These are phyloP conservation scores for Linum usitatissimum DNA, from an alignment of 345 rosid species.

Conservation along the genomic window DNA sequence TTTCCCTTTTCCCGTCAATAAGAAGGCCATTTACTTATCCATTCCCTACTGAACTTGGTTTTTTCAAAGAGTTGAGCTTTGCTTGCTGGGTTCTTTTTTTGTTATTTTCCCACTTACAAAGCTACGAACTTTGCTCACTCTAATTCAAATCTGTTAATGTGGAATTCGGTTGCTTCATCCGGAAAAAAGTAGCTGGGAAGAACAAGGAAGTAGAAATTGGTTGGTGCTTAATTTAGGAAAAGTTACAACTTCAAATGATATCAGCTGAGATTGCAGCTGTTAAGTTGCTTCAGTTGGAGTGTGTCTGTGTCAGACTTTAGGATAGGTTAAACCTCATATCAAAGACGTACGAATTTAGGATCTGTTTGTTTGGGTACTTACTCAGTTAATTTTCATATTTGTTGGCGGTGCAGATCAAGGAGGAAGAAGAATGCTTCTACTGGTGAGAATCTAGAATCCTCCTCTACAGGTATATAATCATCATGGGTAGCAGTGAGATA, in stretches of 20 bases:
- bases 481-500: neutral
- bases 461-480: slow-evolving; percentile 41
- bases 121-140: too few species aligned
- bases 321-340: neutral
- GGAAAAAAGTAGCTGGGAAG: neutral
- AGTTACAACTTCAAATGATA: neutral
- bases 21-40: too few species aligned
- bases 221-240: neutral
- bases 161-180: too few species aligned
- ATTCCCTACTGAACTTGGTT: neutral
- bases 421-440: slow-evolving; percentile 69
- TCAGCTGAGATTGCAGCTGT: neutral
- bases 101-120: too few species aligned
- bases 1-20: neutral
- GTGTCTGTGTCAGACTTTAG: neutral
- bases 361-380: too few species aligned
- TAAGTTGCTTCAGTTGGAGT: neutral
- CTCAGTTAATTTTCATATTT: neutral
- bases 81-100: neutral
- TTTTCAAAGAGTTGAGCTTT: neutral
- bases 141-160: too few species aligned
- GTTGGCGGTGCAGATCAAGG: slow-evolving; percentile 55
- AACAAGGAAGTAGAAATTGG: neutral
- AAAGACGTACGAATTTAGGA: too few species aligned
- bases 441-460: slow-evolving; percentile 71